Percentiles rank a stretch among this genome's conserved stretches.
Evolutionary conservation across 2,329 filamentous ascomycete species (phyloP).

Genomic region (Cercospora beticola): DNA sequence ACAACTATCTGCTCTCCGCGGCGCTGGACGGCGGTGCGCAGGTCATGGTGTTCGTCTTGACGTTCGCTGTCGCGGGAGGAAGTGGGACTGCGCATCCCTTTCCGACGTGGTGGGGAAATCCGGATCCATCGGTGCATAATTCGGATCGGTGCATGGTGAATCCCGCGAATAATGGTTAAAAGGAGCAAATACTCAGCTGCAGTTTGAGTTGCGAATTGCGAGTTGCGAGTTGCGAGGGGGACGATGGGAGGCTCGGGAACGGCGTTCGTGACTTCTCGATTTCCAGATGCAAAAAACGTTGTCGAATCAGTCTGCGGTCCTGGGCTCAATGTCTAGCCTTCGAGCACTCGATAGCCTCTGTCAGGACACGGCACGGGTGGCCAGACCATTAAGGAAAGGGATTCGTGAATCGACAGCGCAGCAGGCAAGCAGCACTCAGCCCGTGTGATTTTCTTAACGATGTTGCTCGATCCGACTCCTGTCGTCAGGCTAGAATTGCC

Average conservation of each 20-base stretch:
- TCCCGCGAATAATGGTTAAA: conserved; percentile 19
- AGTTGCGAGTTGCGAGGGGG: background rate
- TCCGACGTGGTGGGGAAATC: conserved; percentile 29
- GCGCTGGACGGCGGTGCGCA: conserved; percentile 41
- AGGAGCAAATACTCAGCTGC: background rate
- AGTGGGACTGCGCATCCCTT: conserved; percentile 39
- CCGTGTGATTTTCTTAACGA: too few species aligned
- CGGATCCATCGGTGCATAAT: conserved; percentile 25
- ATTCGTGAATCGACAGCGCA: too few species aligned
- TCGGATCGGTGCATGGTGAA: conserved; percentile 33
- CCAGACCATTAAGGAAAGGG: too few species aligned
- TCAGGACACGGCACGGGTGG: too few species aligned
- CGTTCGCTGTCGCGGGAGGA: conserved; percentile 44
- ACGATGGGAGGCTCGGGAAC: background rate
- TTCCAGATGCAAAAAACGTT: background rate
- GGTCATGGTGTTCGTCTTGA: conserved; percentile 41
- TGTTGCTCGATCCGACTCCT: too few species aligned
- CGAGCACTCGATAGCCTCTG: too few species aligned
- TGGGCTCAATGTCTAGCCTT: too few species aligned
- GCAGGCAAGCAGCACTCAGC: too few species aligned
- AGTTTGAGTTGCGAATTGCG: background rate
- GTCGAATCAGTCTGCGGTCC: background rate
- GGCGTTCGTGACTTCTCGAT: background rate
- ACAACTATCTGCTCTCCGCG: conserved; percentile 41
- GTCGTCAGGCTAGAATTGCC: too few species aligned